A percentile compares a stretch with the other conserved stretches of the same genome.
Evolutionary conservation across 257 asterid genomes (phyloP).

Genomic region (Solanum ahanhuiri): DNA sequence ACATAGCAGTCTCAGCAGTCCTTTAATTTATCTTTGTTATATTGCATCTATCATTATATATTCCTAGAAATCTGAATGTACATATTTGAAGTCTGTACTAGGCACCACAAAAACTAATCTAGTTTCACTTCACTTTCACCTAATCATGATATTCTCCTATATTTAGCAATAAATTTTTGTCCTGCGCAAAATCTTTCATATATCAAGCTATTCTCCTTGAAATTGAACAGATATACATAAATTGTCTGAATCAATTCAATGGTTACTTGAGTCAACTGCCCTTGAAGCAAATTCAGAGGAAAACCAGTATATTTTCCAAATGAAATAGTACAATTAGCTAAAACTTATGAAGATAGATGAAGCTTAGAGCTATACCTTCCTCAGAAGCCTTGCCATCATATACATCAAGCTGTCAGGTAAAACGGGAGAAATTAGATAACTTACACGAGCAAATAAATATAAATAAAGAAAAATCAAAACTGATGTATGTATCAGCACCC

Average conservation of each 20-base stretch:
- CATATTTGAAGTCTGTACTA: not conserved
- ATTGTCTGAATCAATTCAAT: not conserved
- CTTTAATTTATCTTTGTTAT: not conserved
- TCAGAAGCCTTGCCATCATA: constrained; percentile 69
- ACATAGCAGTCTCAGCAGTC: not conserved
- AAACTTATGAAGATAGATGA: not conserved
- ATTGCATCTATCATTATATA: not conserved
- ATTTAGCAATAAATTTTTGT: too few relatives aligned
- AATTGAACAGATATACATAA: not conserved
- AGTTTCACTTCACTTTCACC: not conserved
- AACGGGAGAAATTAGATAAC: constrained; percentile 15
- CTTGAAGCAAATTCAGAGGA: not conserved
- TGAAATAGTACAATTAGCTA: not conserved
- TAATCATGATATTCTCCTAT: not conserved
- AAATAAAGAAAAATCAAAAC: not conserved
- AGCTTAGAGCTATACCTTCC: constrained; percentile 45
- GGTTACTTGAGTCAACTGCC: not conserved
- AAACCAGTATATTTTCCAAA: not conserved
- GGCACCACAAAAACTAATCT: not conserved
- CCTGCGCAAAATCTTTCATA: not conserved
- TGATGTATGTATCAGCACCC: not conserved
- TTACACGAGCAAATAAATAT: not conserved
- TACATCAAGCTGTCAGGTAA: constrained; percentile 61
- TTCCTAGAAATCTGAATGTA: not conserved
- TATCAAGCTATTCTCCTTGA: not conserved